phyloP scores from a whole-genome alignment of 495 filamentous ascomycete genomes.

The Aspergillus wentii region DNA sequence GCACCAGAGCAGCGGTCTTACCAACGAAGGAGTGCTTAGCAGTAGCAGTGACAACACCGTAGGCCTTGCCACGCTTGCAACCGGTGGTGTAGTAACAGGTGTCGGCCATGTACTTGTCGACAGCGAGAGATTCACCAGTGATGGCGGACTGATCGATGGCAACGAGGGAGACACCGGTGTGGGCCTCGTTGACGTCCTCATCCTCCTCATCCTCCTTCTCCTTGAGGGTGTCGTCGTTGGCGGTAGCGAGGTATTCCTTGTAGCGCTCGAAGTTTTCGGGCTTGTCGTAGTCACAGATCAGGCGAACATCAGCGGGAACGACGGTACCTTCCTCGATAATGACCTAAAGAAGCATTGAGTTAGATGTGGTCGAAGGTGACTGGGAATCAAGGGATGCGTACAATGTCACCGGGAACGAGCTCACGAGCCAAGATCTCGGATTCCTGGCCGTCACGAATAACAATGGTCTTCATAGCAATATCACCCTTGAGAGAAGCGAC shows the following conservation, averaged over 20 bases:
- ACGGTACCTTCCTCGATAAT: constrained; percentile 73
- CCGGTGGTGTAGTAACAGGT: constrained; percentile 70
- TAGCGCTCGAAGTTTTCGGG: constrained; percentile 69
- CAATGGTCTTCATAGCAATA: constrained; percentile 73
- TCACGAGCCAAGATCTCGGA: constrained; percentile 73
- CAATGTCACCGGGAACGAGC: constrained; percentile 76
- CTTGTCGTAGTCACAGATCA: constrained; percentile 72
- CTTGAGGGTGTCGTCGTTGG: constrained; percentile 55
- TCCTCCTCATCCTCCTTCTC: constrained; percentile 60
- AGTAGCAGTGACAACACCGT: constrained; percentile 58
- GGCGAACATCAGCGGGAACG: constrained; percentile 66
- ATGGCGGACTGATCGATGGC: constrained; percentile 72
- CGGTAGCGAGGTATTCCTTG: constrained; percentile 58
- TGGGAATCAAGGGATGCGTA: constrained; percentile 32
- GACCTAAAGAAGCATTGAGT: constrained; percentile 32
- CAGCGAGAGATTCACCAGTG: constrained; percentile 72
- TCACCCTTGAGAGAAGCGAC: constrained; percentile 77
- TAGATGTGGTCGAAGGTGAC: constrained; percentile 1
- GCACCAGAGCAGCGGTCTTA: constrained; percentile 64
- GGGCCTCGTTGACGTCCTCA: constrained; percentile 49
- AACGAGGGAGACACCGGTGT: constrained; percentile 59
- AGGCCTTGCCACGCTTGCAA: constrained; percentile 74
- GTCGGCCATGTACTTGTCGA: constrained; percentile 74
- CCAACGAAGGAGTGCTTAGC: constrained; percentile 68
- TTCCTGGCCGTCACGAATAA: constrained; percentile 67